Evolutionary conservation across 2,329 filamentous ascomycete genomes (phyloP).

Genomic region (Cytospora mali): DNA sequence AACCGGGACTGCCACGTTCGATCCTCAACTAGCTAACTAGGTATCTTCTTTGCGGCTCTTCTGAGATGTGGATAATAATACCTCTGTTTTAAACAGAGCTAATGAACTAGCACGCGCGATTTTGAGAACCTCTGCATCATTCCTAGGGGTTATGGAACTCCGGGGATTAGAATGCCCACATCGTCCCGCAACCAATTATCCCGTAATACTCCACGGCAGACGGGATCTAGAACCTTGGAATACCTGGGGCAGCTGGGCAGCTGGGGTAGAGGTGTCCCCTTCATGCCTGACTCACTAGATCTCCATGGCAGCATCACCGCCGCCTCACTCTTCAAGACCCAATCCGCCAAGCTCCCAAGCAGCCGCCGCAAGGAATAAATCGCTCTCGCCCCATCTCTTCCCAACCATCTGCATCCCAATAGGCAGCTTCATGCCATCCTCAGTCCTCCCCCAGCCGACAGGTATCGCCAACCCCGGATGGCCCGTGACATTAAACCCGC

Average conservation of each 20-base stretch:
- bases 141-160: too few species aligned
- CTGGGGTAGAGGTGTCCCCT: neutral
- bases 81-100: too few species aligned
- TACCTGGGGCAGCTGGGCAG: neutral
- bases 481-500: conserved; percentile 53
- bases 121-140: too few species aligned
- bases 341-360: conserved; percentile 38
- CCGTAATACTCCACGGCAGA: neutral
- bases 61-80: conserved; percentile 7
- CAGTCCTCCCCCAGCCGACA: conserved; percentile 38
- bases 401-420: conserved; percentile 39
- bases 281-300: too few species aligned
- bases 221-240: neutral
- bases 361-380: conserved; percentile 35
- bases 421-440: conserved; percentile 32
- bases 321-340: conserved; percentile 33
- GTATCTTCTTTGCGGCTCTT: neutral
- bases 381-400: conserved; percentile 35
- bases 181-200: too few species aligned
- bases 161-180: too few species aligned
- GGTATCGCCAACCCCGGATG: conserved; percentile 54
- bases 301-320: neutral
- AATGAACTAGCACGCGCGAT: too few species aligned
- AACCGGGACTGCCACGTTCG: too few species aligned
- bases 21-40: too few species aligned